phyloP scores from a whole-genome alignment of 208 protist species.

The Wallacemonas collosoma region DNA sequence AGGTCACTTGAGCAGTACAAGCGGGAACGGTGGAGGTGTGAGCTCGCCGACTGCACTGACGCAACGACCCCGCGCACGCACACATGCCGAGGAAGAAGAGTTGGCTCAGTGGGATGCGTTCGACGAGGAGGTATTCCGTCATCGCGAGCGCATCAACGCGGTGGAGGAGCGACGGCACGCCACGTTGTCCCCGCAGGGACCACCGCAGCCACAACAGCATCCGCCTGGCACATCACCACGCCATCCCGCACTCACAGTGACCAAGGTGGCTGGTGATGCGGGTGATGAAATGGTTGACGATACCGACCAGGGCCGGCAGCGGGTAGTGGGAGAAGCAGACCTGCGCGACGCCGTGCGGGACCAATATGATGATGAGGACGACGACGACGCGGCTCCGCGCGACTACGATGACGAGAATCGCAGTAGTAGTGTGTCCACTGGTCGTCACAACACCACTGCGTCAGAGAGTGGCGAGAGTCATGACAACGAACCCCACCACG shows the following conservation, averaged over 20 bases:
- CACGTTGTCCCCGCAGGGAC: not conserved
- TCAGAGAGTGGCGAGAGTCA: not conserved
- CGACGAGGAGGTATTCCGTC: constrained; percentile 18
- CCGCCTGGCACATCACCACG: no score
- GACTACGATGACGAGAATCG: constrained; percentile 13
- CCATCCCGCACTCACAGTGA: no score
- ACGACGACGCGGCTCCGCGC: not conserved
- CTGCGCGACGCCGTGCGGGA: not conserved
- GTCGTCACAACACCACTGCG: not conserved
- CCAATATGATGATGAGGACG: constrained; percentile 7
- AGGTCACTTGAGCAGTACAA: constrained; percentile 1
- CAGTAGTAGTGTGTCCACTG: not conserved
- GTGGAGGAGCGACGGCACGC: not conserved
- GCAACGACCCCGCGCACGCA: not conserved
- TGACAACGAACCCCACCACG: no score
- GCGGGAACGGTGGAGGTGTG: constrained; percentile 1
- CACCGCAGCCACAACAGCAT: not conserved
- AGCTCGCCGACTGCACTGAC: not conserved
- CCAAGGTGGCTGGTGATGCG: no score
- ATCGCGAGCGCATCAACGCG: not conserved
- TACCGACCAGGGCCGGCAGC: no score
- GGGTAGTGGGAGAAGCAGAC: not conserved
- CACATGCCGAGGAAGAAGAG: constrained; percentile 18
- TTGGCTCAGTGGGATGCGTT: constrained; percentile 19
- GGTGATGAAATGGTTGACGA: no score